Evolutionary conservation across 192 early-diverging fungal genomes (phyloP).

Genomic region (Irineochytrium annulatum): DNA sequence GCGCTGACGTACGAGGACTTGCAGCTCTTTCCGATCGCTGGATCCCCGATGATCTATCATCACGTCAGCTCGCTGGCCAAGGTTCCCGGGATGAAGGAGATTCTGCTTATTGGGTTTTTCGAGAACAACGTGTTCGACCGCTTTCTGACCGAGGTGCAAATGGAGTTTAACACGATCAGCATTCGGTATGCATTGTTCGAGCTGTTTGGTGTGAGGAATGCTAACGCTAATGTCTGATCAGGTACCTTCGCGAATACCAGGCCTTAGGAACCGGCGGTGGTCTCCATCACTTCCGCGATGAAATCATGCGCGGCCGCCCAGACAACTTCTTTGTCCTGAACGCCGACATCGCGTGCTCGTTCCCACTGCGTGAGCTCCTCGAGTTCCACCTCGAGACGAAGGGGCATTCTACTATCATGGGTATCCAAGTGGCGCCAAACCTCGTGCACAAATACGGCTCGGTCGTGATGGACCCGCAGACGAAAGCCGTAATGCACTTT

Average conservation of each 20-base stretch:
- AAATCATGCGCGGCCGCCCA: constrained; percentile 86
- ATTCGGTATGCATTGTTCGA: constrained; percentile 65
- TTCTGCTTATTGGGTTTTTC: constrained; percentile 95
- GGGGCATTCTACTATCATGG: constrained; percentile 83
- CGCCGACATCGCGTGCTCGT: constrained; percentile 92
- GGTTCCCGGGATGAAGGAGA: constrained; percentile 85
- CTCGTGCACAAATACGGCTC: constrained; percentile 86
- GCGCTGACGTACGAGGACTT: too few species aligned
- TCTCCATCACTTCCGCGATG: constrained; percentile 98
- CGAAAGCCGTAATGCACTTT: constrained; percentile 90
- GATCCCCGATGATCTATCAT: constrained; percentile 93
- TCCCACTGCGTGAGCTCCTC: constrained; percentile 86
- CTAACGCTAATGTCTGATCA: constrained; percentile 21
- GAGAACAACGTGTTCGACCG: constrained; percentile 88
- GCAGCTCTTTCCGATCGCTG: constrained; percentile 93
- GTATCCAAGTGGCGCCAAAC: constrained; percentile 76
- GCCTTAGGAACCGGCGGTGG: constrained; percentile 95
- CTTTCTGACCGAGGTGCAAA: constrained; percentile 81
- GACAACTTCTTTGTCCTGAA: constrained; percentile 95
- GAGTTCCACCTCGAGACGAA: constrained; percentile 77
- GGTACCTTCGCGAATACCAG: constrained; percentile 97
- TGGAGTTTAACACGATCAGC: constrained; percentile 79
- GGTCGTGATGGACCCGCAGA: constrained; percentile 84
- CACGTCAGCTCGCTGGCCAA: constrained; percentile 90
- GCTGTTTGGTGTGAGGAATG: too few species aligned